Percentiles rank a stretch among this genome's conserved stretches.
These are phyloP conservation scores for Rhodomyrtus tomentosa DNA, from an alignment of 345 rosid species.

Conservation along the genomic window DNA sequence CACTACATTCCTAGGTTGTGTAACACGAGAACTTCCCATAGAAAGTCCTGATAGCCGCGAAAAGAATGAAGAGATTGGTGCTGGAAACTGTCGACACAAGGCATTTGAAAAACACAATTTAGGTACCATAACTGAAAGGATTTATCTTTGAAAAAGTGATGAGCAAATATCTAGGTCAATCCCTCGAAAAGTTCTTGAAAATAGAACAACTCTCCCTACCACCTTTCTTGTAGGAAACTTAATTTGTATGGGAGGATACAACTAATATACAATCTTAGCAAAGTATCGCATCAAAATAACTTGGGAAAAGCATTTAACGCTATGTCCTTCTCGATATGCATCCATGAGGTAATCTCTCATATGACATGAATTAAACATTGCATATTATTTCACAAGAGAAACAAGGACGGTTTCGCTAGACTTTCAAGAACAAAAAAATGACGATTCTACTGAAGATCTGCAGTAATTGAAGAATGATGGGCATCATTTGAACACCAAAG, in stretches of 20 bases:
- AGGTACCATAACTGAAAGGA: background rate
- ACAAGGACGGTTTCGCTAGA: background rate
- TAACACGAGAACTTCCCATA: conserved; percentile 35
- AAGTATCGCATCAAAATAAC: background rate
- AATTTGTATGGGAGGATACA: background rate
- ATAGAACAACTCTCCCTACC: background rate
- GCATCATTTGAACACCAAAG: background rate
- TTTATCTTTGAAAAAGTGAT: background rate
- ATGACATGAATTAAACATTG: background rate
- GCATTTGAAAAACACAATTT: background rate
- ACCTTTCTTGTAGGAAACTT: background rate
- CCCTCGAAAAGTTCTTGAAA: background rate
- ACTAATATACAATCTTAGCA: background rate
- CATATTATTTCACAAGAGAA: background rate
- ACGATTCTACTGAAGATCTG: background rate
- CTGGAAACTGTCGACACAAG: conserved; percentile 46
- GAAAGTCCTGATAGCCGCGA: conserved; percentile 67
- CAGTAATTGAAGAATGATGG: background rate
- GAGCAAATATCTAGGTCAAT: background rate
- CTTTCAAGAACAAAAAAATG: background rate
- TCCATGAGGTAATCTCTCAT: background rate
- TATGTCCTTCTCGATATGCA: background rate
- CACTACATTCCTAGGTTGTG: conserved; percentile 38
- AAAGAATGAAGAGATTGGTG: conserved; percentile 49
- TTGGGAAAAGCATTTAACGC: background rate